Evolutionary conservation across 108 stramenopile genomes (phyloP).

Genomic region (Cyclostephanos invisitatus): DNA sequence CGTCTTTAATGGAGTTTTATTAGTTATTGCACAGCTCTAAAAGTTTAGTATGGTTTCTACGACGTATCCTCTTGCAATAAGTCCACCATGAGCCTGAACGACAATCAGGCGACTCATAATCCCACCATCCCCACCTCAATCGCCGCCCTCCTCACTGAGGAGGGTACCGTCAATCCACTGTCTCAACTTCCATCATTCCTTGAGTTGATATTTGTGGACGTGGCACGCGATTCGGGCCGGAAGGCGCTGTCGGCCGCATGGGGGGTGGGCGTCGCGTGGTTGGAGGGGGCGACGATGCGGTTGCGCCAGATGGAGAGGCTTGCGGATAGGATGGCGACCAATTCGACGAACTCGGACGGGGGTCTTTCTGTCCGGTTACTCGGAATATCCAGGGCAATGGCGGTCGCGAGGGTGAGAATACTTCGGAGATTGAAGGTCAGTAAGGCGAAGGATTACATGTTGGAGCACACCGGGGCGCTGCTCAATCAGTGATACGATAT

Average conservation of each 20-base stretch:
- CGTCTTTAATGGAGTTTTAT: no score
- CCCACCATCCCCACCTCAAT: slow-evolving; percentile 62
- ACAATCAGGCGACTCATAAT: slow-evolving; percentile 28
- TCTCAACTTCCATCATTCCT: slow-evolving; percentile 82
- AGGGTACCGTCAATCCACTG: slow-evolving; percentile 74
- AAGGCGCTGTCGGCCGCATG: slow-evolving; percentile 53
- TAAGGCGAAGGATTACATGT: slow-evolving; percentile 70
- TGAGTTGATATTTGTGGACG: slow-evolving; percentile 78
- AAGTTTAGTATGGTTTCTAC: no score
- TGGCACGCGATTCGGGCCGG: slow-evolving; percentile 56
- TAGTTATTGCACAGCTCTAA: no score
- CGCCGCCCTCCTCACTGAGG: slow-evolving; percentile 80
- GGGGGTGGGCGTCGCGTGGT: slow-evolving; percentile 30
- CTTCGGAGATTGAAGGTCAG: no score
- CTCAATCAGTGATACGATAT: slow-evolving; percentile 25
- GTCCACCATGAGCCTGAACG: slow-evolving; percentile 18
- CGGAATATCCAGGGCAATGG: background rate
- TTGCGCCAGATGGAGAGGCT: slow-evolving; percentile 32
- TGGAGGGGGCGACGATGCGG: slow-evolving; percentile 15
- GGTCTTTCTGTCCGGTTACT: slow-evolving; percentile 10
- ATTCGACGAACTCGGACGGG: background rate
- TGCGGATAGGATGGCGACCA: slow-evolving; percentile 12
- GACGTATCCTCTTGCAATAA: no score
- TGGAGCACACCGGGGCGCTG: slow-evolving; percentile 52
- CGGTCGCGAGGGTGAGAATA: slow-evolving; percentile 15